Evolutionary conservation across 352 stramenopile genomes (phyloP).

Genomic region (Globisporangium echinulatum): DNA sequence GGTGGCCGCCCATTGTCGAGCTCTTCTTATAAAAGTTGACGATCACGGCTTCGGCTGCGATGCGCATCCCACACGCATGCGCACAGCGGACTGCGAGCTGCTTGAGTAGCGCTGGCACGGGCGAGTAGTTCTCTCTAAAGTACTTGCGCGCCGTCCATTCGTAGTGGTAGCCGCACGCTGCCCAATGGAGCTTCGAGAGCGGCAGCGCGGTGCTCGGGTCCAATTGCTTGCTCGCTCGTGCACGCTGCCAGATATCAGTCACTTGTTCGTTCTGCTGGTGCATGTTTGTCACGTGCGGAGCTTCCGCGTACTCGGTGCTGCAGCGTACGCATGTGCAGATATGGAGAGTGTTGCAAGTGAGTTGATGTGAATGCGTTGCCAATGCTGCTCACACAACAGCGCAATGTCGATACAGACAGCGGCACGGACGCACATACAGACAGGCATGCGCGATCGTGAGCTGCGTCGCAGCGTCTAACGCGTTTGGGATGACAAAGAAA

Average conservation of each 20-base stretch:
- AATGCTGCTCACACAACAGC: no score
- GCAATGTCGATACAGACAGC: no score
- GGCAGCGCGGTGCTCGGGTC: slow-evolving; percentile 32
- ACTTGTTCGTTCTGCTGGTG: slow-evolving; percentile 54
- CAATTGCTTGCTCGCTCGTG: slow-evolving; percentile 21
- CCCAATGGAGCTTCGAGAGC: slow-evolving; percentile 71
- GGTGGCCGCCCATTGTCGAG: slow-evolving; percentile 76
- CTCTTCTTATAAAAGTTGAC: slow-evolving; percentile 81
- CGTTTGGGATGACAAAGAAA: slow-evolving; percentile 65
- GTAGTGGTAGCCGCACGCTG: slow-evolving; percentile 71
- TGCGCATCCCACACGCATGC: slow-evolving; percentile 40
- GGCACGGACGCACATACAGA: slow-evolving; percentile 30
- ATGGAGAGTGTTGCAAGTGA: not conserved
- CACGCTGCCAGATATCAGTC: slow-evolving; percentile 42
- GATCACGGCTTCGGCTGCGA: slow-evolving; percentile 64
- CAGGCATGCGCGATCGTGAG: slow-evolving; percentile 45
- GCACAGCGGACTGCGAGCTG: slow-evolving; percentile 36
- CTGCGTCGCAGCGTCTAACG: slow-evolving; percentile 40
- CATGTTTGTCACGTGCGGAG: slow-evolving; percentile 76
- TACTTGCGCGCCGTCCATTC: slow-evolving; percentile 78
- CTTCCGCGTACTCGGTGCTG: slow-evolving; percentile 63
- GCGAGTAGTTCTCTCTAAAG: slow-evolving; percentile 41
- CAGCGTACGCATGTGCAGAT: not conserved
- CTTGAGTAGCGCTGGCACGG: slow-evolving; percentile 37
- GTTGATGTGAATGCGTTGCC: not conserved